Percentiles rank a stretch among this genome's conserved stretches.
Conservation (phyloP, 805 yeast genomes). For the Cyberlindnera meyerae region DNA sequence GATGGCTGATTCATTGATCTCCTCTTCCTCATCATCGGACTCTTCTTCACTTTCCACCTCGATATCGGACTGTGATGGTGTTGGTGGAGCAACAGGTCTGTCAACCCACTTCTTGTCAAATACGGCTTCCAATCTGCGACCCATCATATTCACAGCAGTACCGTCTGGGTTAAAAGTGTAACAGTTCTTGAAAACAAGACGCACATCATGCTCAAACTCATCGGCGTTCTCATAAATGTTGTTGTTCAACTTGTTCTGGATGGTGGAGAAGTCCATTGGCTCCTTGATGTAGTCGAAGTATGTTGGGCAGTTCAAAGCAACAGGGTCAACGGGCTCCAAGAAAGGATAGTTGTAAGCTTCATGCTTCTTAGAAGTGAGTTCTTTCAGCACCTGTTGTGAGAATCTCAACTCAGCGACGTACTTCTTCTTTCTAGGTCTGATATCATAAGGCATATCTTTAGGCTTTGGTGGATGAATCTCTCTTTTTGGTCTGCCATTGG, state of each 20-base stretch:
- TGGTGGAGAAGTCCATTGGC: slow-evolving; percentile 94
- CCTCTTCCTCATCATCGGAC: slow-evolving; percentile 45
- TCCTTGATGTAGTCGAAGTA: slow-evolving; percentile 80
- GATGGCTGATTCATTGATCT: slow-evolving; percentile 55
- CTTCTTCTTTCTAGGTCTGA: slow-evolving; percentile 87
- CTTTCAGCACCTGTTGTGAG: slow-evolving; percentile 78
- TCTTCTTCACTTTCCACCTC: slow-evolving; percentile 25
- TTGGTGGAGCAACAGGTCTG: slow-evolving; percentile 61
- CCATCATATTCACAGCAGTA: slow-evolving; percentile 94
- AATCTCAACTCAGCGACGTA: slow-evolving; percentile 84
- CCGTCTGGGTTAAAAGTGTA: slow-evolving; percentile 93
- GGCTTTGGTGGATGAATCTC: slow-evolving; percentile 96
- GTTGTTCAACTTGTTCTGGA: slow-evolving; percentile 72
- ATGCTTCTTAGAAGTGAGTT: slow-evolving; percentile 76
- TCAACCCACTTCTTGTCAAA: slow-evolving; percentile 88
- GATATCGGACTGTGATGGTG: slow-evolving; percentile 26
- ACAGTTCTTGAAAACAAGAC: slow-evolving; percentile 83
- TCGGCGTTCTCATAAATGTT: slow-evolving; percentile 87
- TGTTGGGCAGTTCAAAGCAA: slow-evolving; percentile 87
- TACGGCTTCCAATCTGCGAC: slow-evolving; percentile 80
- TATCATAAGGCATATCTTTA: slow-evolving; percentile 87
- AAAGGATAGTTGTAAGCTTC: slow-evolving; percentile 86
- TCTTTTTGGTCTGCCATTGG: slow-evolving; percentile 82
- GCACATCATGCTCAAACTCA: slow-evolving; percentile 78
- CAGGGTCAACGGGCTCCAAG: slow-evolving; percentile 90